Evolutionary conservation across 1,284 basidiomycete genomes (phyloP).

Genomic region (Fomitopsis pinicola): DNA sequence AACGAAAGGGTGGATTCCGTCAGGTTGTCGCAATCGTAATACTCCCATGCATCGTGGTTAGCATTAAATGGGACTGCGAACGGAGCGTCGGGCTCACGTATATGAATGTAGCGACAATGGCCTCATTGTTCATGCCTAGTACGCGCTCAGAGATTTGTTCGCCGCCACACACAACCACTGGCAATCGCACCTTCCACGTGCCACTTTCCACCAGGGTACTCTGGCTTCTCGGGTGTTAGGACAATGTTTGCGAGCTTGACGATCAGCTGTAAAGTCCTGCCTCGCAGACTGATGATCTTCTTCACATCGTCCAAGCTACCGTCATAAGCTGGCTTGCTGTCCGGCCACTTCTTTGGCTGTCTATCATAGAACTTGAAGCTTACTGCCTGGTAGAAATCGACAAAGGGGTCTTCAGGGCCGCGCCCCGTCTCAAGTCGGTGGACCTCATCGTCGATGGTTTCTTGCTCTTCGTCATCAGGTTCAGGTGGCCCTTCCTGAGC

Average conservation of each 20-base stretch:
- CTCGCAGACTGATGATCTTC: slow-evolving; percentile 9
- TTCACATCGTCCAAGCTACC: neutral
- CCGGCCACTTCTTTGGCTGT: neutral
- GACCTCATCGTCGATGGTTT: neutral
- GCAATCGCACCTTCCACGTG: slow-evolving; percentile 26
- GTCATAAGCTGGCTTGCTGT: neutral
- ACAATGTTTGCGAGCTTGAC: slow-evolving; percentile 48
- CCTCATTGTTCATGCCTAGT: slow-evolving; percentile 35
- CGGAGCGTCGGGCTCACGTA: neutral
- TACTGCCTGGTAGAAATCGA: neutral
- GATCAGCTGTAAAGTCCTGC: slow-evolving; percentile 39
- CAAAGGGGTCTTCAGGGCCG: neutral
- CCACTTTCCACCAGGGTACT: slow-evolving; percentile 31
- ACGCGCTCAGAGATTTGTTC: neutral
- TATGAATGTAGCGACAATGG: slow-evolving; percentile 4
- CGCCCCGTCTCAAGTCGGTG: neutral
- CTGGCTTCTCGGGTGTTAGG: slow-evolving; percentile 38
- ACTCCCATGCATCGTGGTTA: neutral
- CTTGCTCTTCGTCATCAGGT: neutral
- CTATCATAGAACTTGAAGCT: neutral
- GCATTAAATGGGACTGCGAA: neutral
- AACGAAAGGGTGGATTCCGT: slow-evolving; percentile 13
- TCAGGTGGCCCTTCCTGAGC: neutral
- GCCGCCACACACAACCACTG: neutral
- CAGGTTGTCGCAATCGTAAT: slow-evolving; percentile 15